Evolutionary conservation across 768 basidiomycete genomes (phyloP).

Genomic region (Coprinellus aureogranulatus): DNA sequence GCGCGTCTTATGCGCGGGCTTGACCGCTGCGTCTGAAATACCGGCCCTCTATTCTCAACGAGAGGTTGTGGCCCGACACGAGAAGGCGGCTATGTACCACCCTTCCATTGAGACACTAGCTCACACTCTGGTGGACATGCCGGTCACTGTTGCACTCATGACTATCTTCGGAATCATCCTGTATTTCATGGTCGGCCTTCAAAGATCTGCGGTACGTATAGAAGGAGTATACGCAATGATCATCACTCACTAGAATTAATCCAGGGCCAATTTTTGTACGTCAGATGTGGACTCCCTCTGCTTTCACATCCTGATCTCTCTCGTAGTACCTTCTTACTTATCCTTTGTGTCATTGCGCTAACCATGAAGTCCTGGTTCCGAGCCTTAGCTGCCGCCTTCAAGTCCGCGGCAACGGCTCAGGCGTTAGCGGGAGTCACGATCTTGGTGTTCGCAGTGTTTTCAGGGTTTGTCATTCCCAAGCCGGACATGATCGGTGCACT

Average conservation of each 20-base stretch:
- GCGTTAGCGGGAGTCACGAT: conserved; percentile 48
- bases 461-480: conserved; percentile 47
- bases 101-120: conserved; percentile 42
- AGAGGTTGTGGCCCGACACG: conserved; percentile 57
- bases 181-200: conserved; percentile 64
- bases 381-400: conserved; percentile 58
- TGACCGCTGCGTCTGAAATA: conserved; percentile 64
- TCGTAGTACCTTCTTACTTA: conserved; percentile 58
- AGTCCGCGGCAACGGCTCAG: conserved; percentile 59
- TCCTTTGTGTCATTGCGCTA: conserved; percentile 53
- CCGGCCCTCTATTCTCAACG: conserved; percentile 58
- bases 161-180: conserved; percentile 47
- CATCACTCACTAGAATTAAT: too few species aligned
- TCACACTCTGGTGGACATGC: conserved; percentile 59
- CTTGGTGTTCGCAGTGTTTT: conserved; percentile 29
- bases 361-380: conserved; percentile 80
- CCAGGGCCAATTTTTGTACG: conserved; percentile 62
- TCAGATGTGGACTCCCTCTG: conserved; percentile 4
- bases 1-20: conserved; percentile 58
- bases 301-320: conserved; percentile 42
- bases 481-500: conserved; percentile 67
- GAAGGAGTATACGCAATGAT: too few species aligned
- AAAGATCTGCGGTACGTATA: conserved; percentile 37
- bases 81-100: conserved; percentile 57
- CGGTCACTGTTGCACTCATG: conserved; percentile 47